phyloP scores from a whole-genome alignment of 2,329 filamentous ascomycete species.

The Fusarium austroafricanum region DNA sequence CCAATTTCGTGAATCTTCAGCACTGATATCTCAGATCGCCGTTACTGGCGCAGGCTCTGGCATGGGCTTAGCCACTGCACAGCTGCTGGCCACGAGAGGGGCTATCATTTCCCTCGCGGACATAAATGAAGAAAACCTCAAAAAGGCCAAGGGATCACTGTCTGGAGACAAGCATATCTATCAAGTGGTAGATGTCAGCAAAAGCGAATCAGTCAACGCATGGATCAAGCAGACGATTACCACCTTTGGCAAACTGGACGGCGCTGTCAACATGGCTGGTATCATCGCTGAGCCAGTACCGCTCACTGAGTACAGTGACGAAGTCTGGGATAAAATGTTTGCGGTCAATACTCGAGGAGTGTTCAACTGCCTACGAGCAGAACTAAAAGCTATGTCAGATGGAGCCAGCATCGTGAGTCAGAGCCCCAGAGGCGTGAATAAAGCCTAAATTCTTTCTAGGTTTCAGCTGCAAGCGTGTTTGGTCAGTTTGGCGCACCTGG shows the following conservation, averaged over 20 bases:
- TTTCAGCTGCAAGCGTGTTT: slow-evolving; percentile 49
- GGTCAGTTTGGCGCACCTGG: slow-evolving; percentile 48
- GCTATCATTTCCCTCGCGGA: slow-evolving; percentile 40
- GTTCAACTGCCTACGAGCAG: slow-evolving; percentile 63
- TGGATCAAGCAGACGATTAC: slow-evolving; percentile 50
- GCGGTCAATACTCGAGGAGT: slow-evolving; percentile 60
- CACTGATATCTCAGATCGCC: slow-evolving; percentile 16
- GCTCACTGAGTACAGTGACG: slow-evolving; percentile 53
- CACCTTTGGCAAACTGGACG: slow-evolving; percentile 53
- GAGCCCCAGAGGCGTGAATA: slow-evolving; percentile 48
- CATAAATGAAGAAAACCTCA: slow-evolving; percentile 26
- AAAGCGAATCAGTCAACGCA: slow-evolving; percentile 21
- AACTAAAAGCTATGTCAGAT: slow-evolving; percentile 54
- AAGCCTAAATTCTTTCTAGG: slow-evolving; percentile 44
- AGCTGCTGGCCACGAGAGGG: slow-evolving; percentile 32
- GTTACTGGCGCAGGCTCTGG: slow-evolving; percentile 39
- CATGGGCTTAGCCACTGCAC: slow-evolving; percentile 39
- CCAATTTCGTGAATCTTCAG: rapidly evolving
- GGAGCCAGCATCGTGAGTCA: slow-evolving; percentile 32
- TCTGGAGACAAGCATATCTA: background rate
- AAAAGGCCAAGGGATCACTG: background rate
- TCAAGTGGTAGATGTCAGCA: slow-evolving; percentile 27
- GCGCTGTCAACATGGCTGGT: slow-evolving; percentile 56
- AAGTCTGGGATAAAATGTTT: slow-evolving; percentile 57
- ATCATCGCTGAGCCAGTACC: slow-evolving; percentile 20